Base-by-base conservation (phyloP, 768 basidiomycete species). In the Lentinula edodes region DNA sequence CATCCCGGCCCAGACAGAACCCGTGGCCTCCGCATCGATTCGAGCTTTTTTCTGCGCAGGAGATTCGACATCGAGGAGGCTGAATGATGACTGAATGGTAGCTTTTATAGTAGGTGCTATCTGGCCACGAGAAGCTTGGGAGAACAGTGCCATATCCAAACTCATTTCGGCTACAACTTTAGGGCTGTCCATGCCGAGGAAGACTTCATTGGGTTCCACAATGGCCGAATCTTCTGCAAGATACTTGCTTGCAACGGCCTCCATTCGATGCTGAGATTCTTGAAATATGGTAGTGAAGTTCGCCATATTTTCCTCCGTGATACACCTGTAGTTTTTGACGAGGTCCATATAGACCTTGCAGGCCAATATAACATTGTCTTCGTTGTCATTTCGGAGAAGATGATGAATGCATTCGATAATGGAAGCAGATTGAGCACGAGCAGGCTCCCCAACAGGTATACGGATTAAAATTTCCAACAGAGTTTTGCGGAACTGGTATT, bases 121-220 rank as follows among this genome's bases (percentile, higher is more conserved):
- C 63, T 90, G 72, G 7, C 78, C 74, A 48, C 88, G 83, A 66
- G 92, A 89, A 42, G 85, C 83, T 73, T 98, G 96, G 63, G 90
- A 88, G 74, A 97, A 90, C 32, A 94, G 85, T 34, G 95, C 91
- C 70, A 96, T 86, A 12, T 93, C 87, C 78, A 95, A 89, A 5
- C 91, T 91, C 80, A 96, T 90, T 75, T 99, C 97, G 13, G 91
- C 88, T 10, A 98, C 77, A 9, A 97, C 90, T 73, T 97, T 98
- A 80, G 97, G 95, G 70, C 93, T 95, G 61, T 86, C 84, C 59
- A 88, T 83, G 52, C 89, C 87, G 7, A 86, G 86, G n/a, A 89
- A 75, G 41, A 88, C 77, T 16, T 76, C 68, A 58, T 85, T 86
- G 18, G 78, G 62, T 65, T 92, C 87, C 20, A 87, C 68, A 16